These are phyloP conservation scores for Niebla homalea DNA, from an alignment of 495 filamentous ascomycete genomes.

Conservation along the genomic window DNA sequence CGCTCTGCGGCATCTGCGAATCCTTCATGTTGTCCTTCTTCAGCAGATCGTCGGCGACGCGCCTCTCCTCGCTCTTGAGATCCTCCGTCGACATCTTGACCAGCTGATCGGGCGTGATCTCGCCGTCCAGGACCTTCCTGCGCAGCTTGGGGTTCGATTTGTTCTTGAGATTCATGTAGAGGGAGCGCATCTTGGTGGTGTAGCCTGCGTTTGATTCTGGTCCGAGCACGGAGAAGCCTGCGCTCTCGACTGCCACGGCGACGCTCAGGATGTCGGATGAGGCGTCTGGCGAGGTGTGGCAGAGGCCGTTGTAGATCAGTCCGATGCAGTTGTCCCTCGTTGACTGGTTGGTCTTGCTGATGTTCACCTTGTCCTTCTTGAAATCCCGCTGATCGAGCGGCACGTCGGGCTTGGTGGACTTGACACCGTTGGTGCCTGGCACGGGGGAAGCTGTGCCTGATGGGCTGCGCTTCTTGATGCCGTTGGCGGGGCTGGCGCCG, in stretches of 20 bases:
- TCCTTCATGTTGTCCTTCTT: slow-evolving; percentile 89
- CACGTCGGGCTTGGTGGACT: slow-evolving; percentile 51
- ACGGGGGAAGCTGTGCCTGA: slow-evolving; percentile 26
- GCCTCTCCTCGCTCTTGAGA: slow-evolving; percentile 60
- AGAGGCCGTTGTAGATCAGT: slow-evolving; percentile 70
- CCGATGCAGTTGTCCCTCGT: slow-evolving; percentile 70
- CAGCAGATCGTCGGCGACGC: slow-evolving; percentile 51
- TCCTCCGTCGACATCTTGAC: slow-evolving; percentile 65
- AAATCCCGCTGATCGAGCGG: slow-evolving; percentile 65
- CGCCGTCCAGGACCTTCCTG: slow-evolving; percentile 55
- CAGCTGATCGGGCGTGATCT: slow-evolving; percentile 56
- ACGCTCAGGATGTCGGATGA: slow-evolving; percentile 48
- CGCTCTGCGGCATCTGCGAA: slow-evolving; percentile 77
- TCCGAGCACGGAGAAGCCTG: slow-evolving; percentile 49
- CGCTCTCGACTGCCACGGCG: slow-evolving; percentile 58
- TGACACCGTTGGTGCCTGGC: slow-evolving; percentile 15
- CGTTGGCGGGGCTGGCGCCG: slow-evolving; percentile 35
- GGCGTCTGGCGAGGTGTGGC: slow-evolving; percentile 29
- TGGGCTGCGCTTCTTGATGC: slow-evolving; percentile 28
- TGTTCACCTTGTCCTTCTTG: slow-evolving; percentile 66
- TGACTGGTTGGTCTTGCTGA: slow-evolving; percentile 51
- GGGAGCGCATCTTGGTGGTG: slow-evolving; percentile 71
- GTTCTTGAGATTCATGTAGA: slow-evolving; percentile 89
- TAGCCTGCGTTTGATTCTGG: slow-evolving; percentile 61
- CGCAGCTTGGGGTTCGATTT: slow-evolving; percentile 70